Evolutionary conservation across 192 early-diverging fungal species (phyloP), one percentile per base, ranked within the genome.

Genomic region (Coemansia guatemalensis): DNA sequence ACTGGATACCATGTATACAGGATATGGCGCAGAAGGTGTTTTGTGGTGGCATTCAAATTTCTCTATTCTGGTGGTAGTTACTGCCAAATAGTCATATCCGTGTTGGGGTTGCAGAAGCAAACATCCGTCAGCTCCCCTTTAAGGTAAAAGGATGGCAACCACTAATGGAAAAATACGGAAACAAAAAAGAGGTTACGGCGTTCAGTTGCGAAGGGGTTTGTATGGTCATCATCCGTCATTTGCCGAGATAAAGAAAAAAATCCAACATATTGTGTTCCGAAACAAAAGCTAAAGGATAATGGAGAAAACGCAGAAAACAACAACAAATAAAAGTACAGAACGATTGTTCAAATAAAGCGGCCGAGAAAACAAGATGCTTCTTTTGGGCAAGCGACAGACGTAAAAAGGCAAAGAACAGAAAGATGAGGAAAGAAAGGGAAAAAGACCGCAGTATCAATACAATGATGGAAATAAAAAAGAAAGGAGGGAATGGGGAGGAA

Each of bases 311-410:
- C 21, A 25, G n/a, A 14, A 59, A 33, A 56, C n/a, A 56, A 56
- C 20, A 56, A 30, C 29, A 29, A 14, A 56, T 20, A 29, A 56
- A 59, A 25, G 41, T 27, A 24, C 41, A 48, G 58, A 27, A 9
- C 35, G 3, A 59, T 59, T 59, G 58, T 59, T 59, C 48, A 59
- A 12, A 44, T 41, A 22, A 58, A n/a, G 25, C 23, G 21, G 56
- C 4, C 32, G 56, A 41, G 41, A 41, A 41, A 24, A 32, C 56
- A 25, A 47, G 58, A 44, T 59, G 39, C 27, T n/a, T 23, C 8
- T 53, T 12, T 44, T 17, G 14, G 39, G 39, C 39, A 44, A 44
- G 39, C 39, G 39, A 44, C 39, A 14, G 12, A 44, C 12, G 14
- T n/a, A n/a, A n/a, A 44, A 44, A 17, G 17, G 33, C 33, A 35